phyloP scores from a whole-genome alignment of 1,139 yeast genomes.

The Taiozyma sp. region DNA sequence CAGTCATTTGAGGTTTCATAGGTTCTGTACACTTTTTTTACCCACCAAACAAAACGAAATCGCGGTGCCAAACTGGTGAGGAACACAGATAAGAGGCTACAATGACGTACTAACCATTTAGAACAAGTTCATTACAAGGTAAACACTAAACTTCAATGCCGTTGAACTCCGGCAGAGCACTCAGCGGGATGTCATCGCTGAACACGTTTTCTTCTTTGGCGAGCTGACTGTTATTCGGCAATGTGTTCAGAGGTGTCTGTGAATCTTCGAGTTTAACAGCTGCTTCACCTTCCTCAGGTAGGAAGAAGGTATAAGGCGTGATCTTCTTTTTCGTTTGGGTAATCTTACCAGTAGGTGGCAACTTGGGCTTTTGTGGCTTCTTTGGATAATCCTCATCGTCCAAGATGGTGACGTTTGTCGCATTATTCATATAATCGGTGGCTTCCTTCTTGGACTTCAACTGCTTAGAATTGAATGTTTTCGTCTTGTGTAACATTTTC shows the following conservation, averaged over 20 bases:
- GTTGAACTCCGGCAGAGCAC: background rate
- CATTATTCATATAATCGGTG: constrained; percentile 23
- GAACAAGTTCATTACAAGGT: background rate
- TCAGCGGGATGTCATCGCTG: background rate
- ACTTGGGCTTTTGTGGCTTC: constrained; percentile 76
- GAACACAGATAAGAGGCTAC: too few relatives aligned
- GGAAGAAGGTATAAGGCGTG: constrained; percentile 47
- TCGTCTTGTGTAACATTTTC: constrained; percentile 49
- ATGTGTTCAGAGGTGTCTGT: background rate
- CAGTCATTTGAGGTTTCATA: too few relatives aligned
- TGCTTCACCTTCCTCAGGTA: constrained; percentile 29
- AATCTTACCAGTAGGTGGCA: constrained; percentile 94
- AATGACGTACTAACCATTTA: background rate
- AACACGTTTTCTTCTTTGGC: background rate
- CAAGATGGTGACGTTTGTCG: constrained; percentile 23
- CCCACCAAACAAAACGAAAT: background rate
- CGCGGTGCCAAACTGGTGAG: background rate
- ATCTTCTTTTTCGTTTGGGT: constrained; percentile 62
- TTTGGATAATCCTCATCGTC: constrained; percentile 45
- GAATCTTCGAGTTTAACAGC: background rate
- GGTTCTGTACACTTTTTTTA: too few relatives aligned
- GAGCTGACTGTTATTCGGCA: background rate
- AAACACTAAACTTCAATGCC: background rate
- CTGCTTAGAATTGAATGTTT: constrained; percentile 36
- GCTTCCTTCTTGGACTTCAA: constrained; percentile 52